A percentile compares a stretch with the other conserved stretches of the same genome.
These are phyloP conservation scores for Rhodotorula sphaerocarpa DNA, from an alignment of 768 basidiomycete species.

Conservation along the genomic window DNA sequence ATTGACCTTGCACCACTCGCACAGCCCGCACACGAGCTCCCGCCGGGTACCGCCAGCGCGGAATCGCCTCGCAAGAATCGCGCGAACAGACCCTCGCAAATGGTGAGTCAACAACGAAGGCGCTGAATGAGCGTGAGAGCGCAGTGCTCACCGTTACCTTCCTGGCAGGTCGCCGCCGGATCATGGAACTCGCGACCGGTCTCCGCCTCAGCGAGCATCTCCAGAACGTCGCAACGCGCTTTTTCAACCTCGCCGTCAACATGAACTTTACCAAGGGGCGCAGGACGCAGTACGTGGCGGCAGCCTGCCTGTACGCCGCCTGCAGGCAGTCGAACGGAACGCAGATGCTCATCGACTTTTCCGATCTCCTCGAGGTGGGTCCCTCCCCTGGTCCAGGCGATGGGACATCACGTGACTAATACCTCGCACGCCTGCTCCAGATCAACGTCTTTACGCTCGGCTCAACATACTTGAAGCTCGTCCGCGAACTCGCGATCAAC, in stretches of 20 bases:
- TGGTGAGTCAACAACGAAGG: slow-evolving; percentile 56
- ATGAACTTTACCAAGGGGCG: slow-evolving; percentile 91
- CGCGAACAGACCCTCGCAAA: slow-evolving; percentile 86
- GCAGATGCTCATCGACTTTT: slow-evolving; percentile 98
- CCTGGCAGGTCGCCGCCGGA: slow-evolving; percentile 66
- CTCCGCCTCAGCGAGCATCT: slow-evolving; percentile 72
- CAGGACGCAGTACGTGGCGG: slow-evolving; percentile 83
- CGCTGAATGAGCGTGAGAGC: no score
- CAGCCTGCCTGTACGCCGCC: slow-evolving; percentile 89
- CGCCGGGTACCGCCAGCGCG: slow-evolving; percentile 42
- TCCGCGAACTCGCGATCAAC: slow-evolving; percentile 73
- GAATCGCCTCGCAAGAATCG: slow-evolving; percentile 68
- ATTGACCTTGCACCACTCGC: background rate
- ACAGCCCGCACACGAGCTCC: slow-evolving; percentile 57
- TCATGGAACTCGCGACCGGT: slow-evolving; percentile 69
- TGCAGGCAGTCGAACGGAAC: slow-evolving; percentile 86
- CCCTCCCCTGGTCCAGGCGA: no score
- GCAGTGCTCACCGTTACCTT: no score
- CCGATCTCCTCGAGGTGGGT: slow-evolving; percentile 78
- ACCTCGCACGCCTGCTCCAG: no score
- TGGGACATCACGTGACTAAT: no score
- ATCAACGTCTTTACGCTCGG: slow-evolving; percentile 97
- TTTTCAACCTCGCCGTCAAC: slow-evolving; percentile 88
- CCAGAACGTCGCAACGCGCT: slow-evolving; percentile 67
- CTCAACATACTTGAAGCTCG: slow-evolving; percentile 87